Evolutionary conservation across 1,284 basidiomycete genomes (phyloP), one percentile per base, ranked within the genome.

Genomic region (Melampsora americana): DNA sequence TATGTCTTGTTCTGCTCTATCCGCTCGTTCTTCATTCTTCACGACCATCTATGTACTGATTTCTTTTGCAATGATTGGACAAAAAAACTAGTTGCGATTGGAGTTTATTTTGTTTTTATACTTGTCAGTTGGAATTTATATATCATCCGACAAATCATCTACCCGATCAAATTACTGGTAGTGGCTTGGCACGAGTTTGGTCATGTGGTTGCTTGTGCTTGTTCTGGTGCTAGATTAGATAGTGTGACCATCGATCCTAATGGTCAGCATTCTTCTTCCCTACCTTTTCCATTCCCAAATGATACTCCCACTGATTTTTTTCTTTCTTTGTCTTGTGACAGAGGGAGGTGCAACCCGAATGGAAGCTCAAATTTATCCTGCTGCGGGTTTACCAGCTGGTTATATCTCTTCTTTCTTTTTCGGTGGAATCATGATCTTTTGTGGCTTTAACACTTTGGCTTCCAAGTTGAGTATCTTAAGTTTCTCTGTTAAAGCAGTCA

Each of bases 381-480:
- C 9, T 30, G 14, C 77, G 66, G 28, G 77, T 16, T 66, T 80
- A 20, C 79, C 79, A 1, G 30, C 73, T 1, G 80, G 81, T 1
- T 81, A 79, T 74, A 32, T 79, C 28, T 77, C 79, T 56, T 79
- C 71, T 39, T 79, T 79, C 56, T 11, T 81, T n/a, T 46, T 79
- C 4, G 81, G 81, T 39, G 80, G 80, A 0, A 20, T 79, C 9
- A 39, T 81, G 18, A 79, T 79, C 0, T 79, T 81, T 32, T 80
- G 80, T 66, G 81, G 81, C 5, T 81, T 81, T 77, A 77, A 81
- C 60, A 81, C 79, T 14, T 72, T 80, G n/a, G 80, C 80, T 35
- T 79, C 79, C 60, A 81, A 81, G 65, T 78, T 81, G 56, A 71
- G 60, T 44, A 14, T 18, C 32, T 56, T 44, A n/a, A 23, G 16